Evolutionary conservation across 2,329 filamentous ascomycete genomes (phyloP), one percentile per base, ranked within the genome.

Genomic region (Colletotrichum karsti): DNA sequence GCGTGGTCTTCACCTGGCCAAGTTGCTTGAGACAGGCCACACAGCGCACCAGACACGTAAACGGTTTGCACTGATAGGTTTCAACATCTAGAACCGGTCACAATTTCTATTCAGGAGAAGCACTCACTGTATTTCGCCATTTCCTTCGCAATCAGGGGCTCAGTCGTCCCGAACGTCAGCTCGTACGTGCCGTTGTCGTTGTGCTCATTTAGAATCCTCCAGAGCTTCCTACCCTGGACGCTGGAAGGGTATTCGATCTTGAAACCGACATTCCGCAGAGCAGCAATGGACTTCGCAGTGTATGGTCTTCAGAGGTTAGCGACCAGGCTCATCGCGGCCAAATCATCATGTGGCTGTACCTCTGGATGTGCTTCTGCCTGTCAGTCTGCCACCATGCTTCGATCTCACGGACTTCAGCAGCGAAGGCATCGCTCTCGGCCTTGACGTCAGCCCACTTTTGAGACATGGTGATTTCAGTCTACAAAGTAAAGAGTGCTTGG

Each of bases 41-140:
- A 81, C 1, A 82, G 73, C 0, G 78, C 80, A 3, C 80, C 80
- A 1, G 80, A 82, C 5, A 81, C 78, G 58, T 82, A 82, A 7
- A 82, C 75, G 3, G 80, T 80, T 67, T 78, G 76, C 64, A 76
- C 73, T 57, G 74, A 8, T 2, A 8, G n/a, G 2, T 3, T 6
- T 50, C 13, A 50, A 22, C 24, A 0, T 26, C 22, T 50, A 26
- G 3, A 46, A 24, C 24, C 3, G 8, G 2, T 15, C 8, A 3
- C 8, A 22, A 30, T 50, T n/a, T 1, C 4, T 10, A 3, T 18
- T 18, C 0, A n/a, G 6, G 2, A n/a, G 24, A 4, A 1, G 2
- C 15, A 26, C 20, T 4, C 26, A 50, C 22, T 50, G 24, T 22
- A n/a, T 26, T 50, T 50, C n/a, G 44, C 78, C 77, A 81, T 81